Evolutionary conservation across 192 early-diverging fungal genomes (phyloP).

Genomic region (Linderina pennispora): DNA sequence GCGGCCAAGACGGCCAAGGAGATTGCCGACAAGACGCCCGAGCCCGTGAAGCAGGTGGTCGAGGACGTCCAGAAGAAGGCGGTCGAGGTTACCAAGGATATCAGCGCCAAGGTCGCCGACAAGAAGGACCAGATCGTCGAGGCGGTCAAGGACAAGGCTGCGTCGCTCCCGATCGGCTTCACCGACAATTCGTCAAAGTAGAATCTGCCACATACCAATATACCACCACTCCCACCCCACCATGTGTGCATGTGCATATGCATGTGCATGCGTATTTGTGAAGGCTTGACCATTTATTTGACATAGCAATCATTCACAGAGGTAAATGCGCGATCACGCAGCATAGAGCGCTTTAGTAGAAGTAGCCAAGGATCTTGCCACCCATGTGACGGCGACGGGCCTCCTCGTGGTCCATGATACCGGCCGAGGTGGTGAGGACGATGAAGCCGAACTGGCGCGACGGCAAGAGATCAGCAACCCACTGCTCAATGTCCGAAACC

Average conservation of each 20-base stretch:
- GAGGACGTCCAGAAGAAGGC: not conserved
- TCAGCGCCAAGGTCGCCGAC: not conserved
- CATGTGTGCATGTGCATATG: too few relatives aligned
- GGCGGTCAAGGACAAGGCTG: not conserved
- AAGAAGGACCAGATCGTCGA: not conserved
- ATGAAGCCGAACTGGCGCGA: constrained; percentile 99
- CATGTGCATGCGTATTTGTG: not conserved
- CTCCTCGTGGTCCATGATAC: constrained; percentile 99
- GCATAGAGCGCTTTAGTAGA: too few relatives aligned
- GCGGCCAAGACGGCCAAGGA: not conserved
- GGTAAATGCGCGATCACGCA: too few relatives aligned
- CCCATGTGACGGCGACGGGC: constrained; percentile 94
- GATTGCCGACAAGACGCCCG: too few relatives aligned
- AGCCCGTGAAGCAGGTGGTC: not conserved
- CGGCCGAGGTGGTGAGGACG: constrained; percentile 84
- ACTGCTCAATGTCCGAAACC: constrained; percentile 91
- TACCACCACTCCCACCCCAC: too few relatives aligned
- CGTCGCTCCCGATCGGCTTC: too few relatives aligned
- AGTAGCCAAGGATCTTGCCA: constrained; percentile 97
- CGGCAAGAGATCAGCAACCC: constrained; percentile 94
- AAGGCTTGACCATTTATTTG: not conserved
- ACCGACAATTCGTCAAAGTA: too few relatives aligned
- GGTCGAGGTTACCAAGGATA: not conserved
- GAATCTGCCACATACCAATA: too few relatives aligned
- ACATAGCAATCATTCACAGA: too few relatives aligned